A percentile compares a stretch with the other conserved stretches of the same genome.
Conservation (phyloP, 441 rosid species). For the Aleurites moluccanus region DNA sequence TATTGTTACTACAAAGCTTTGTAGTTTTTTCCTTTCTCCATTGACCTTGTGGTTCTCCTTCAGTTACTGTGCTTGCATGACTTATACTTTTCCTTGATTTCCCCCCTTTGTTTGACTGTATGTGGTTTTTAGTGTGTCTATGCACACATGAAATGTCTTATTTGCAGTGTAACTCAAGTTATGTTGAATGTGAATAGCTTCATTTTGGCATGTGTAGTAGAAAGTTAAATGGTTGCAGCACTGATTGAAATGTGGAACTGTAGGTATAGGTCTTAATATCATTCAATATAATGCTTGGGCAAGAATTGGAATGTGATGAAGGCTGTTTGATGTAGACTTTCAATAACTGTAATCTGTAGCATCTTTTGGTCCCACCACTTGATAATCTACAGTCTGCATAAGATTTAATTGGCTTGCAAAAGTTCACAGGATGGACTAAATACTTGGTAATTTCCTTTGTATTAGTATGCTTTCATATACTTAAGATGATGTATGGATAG, state of each 20-base stretch:
- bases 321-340: background rate
- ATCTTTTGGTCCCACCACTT: background rate
- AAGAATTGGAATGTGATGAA: background rate
- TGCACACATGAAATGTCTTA: background rate
- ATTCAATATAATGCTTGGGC: background rate
- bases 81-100: background rate
- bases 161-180: background rate
- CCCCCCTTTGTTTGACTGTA: background rate
- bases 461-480: background rate
- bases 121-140: background rate
- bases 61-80: background rate
- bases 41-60: background rate
- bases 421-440: background rate
- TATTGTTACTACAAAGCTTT: slow-evolving; percentile 1
- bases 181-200: background rate
- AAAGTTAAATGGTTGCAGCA: background rate
- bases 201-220: background rate
- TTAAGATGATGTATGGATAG: background rate
- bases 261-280: background rate
- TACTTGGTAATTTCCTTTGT: background rate
- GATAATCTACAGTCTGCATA: background rate
- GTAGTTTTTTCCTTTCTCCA: too few species aligned
- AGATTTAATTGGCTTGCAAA: background rate
- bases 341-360: background rate
- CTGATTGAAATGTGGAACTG: background rate